Evolutionary conservation across 257 asterid genomes (phyloP), one percentile per base, ranked within the genome.

Genomic region (Craterostigma plantagineum): DNA sequence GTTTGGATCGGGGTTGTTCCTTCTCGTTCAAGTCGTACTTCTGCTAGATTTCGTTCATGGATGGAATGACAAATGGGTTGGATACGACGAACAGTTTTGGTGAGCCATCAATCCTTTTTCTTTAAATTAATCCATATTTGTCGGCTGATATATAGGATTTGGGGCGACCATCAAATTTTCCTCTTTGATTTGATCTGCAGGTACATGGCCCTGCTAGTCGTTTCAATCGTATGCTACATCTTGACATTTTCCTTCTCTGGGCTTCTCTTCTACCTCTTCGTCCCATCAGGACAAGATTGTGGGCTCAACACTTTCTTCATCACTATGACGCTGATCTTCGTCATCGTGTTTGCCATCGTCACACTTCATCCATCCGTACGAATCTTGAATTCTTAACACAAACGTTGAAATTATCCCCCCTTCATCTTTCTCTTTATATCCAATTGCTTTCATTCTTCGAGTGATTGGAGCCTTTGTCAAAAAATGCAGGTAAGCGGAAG

Each of bases 1-100:
- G 68, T 81, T 85, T 52, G 96, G 96, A 30, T 73, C 96, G 10
- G 94, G 96, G 57, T 57, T 85, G 44, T 85, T 85, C 69, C 94
- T 85, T 53, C 85, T 85, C 30, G 86, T 85, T 60, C 96, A 85
- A 75, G 96, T 85, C 58, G 92, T 85, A 50, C 85, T 85, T 61
- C 63, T 85, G 51, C 73, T 77, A 47, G 96, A 85, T 62, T 85
- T 85, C 64, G 81, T 85, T 49, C 93, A 80, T 63, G 68, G 92
- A 41, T 85, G 96, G 96, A 85, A 85, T 51, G 91, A 77, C 73
- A 85, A 72, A 66, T 85, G 96, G 96, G 96, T 77, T 65, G 92
- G 94, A 53, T 85, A 80, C 35, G 92, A 81, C 43, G 96, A 81
- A 64, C 67, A 81, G 46, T 85, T 85, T 60, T 85, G 96, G 96